Base-by-base conservation (phyloP, 2,329 filamentous ascomycete genomes). In the Aspergillus sp. region DNA sequence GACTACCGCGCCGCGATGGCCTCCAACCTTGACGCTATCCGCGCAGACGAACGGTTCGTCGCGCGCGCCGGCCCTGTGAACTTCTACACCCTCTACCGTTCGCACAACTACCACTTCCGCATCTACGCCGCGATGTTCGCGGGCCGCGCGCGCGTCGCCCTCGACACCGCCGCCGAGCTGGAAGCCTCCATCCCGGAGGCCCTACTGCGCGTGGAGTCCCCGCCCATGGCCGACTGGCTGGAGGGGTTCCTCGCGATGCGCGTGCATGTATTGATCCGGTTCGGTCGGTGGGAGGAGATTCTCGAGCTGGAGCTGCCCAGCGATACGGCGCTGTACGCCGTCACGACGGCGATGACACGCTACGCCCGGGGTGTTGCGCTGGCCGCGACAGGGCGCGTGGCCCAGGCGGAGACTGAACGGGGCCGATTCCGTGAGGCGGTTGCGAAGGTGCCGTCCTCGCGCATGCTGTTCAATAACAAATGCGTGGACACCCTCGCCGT, bases 61-160 rank as follows among this genome's bases (percentile, higher is more conserved):
- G 69, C 72, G 0, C 74, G 78, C 4, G 76, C 80, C 6, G 87
- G 88, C 0, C 75, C 83, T 1, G 59, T 68, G 16, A 88, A 88
- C 65, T 91, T 92, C 66, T 93, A 92, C 71, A 87, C 86, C 0
- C 78, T 91, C 4, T 93, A 92, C 66, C 81, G 88, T 13, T 81
- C 82, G 46, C 89, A 93, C 65, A 78, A 92, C 64, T 86, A 86
- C 61, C 88, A 92, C 64, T 91, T 89, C 58, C 80, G 83, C 2
- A 81, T 91, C 46, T 92, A 92, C 64, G 85, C 86, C 0, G 88
- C 88, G 52, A 89, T 92, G 88, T 88, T 92, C 58, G 82, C 87
- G 0, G 89, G 85, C 0, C 82, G 87, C 64, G 87, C 78, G 1
- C 66, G 72, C 20, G 74, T 86, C 10, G 86, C 87, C 0, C 66